Evolutionary conservation across 2,329 filamentous ascomycete genomes (phyloP).

Genomic region (Arthroderma sp.): DNA sequence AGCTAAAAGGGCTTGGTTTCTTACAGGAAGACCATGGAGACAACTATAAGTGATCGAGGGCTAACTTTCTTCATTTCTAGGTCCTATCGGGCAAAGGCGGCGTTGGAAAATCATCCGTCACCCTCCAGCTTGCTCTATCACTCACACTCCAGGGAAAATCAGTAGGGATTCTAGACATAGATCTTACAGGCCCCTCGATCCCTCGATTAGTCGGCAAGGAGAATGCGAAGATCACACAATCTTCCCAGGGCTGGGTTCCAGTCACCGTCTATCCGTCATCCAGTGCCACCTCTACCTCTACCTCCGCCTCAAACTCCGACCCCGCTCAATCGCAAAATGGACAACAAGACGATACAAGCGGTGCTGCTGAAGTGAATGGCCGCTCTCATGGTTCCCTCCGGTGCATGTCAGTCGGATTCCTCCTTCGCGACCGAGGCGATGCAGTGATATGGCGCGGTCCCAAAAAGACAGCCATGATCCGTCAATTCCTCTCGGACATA

Average conservation of each 20-base stretch:
- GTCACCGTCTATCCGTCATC: conserved; percentile 60
- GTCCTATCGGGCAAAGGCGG: conserved; percentile 94
- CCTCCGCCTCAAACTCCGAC: conserved; percentile 2
- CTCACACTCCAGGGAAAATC: conserved; percentile 74
- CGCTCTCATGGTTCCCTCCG: conserved; percentile 27
- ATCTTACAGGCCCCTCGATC: conserved; percentile 91
- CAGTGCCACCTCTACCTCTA: conserved; percentile 1
- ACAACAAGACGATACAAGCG: not conserved
- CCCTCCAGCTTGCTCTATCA: conserved; percentile 84
- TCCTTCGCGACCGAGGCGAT: conserved; percentile 69
- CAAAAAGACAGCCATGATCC: conserved; percentile 98
- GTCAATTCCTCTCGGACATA: conserved; percentile 87
- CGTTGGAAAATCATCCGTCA: conserved; percentile 96
- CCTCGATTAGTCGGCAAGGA: conserved; percentile 89
- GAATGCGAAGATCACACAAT: conserved; percentile 75
- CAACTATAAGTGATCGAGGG: too few species aligned
- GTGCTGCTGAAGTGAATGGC: conserved; percentile 10
- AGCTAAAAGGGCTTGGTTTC: not conserved
- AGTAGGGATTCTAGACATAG: conserved; percentile 89
- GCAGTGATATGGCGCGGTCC: conserved; percentile 96
- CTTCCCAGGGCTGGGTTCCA: conserved; percentile 82
- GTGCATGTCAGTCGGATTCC: conserved; percentile 88
- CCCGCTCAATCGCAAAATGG: not conserved
- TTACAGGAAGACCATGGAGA: not conserved
- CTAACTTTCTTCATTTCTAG: conserved; percentile 16